Base-by-base conservation (phyloP, 441 rosid species). In the Eutrema salsugineum region DNA sequence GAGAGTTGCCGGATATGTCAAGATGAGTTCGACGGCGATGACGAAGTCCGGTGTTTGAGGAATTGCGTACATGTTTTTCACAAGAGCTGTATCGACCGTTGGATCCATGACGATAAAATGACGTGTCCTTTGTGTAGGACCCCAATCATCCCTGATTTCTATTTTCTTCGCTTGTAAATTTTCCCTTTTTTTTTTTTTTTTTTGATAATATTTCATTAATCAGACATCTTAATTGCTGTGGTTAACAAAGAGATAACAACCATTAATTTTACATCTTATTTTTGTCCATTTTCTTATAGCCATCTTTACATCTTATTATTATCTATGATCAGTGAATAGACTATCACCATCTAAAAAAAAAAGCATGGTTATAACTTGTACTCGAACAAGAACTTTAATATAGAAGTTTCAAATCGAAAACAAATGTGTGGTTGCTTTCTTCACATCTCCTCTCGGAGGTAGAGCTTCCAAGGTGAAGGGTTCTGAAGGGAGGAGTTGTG, bases 111-210 rank as follows among this genome's bases (percentile, higher is more conserved):
- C 30, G 86, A 83, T 43, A 77, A 86, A 81, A 75, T 81, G 74
- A 91, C 94, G 1, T 94, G 99, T 68, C 99, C 97, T 17, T 88
- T 91, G 7, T 91, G 97, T 55, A 84, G 98, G 76, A 88, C 90
- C 8, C 80, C 83, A 8, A 84, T 91, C 43, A 80, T 91, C 50
- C 97, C 97, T 8, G 88, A 88, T 71, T 92, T 77, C 66, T 77
- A 71, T 28, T 65, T 77, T 58, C 28, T 71, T 3, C 77, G 80
- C 12, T 32, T 70, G 63, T 71, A 58, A 64, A 75, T 28, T n/a
- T n/a, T n/a, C n/a, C n/a, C n/a, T n/a, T n/a, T n/a, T n/a, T n/a
- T n/a, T n/a, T n/a, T n/a, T n/a, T n/a, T n/a, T n/a, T n/a, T n/a
- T n/a, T n/a, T n/a, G n/a, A n/a, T n/a, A n/a, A n/a, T n/a, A n/a